Conservation (phyloP, 345 rosid species). For the Linum usitatissimum region DNA sequence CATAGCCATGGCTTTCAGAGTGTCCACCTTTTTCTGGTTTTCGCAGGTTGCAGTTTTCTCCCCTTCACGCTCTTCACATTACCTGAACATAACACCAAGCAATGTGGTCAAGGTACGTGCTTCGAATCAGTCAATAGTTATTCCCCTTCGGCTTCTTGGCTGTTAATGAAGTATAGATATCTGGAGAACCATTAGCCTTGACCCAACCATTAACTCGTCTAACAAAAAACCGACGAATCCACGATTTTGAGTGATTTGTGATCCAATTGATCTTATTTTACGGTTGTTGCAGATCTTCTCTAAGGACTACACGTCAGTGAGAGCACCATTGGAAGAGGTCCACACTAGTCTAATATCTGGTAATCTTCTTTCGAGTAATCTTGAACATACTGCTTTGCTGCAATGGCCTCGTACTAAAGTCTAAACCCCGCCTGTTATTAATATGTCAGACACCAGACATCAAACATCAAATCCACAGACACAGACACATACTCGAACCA, state of each 20-base stretch:
- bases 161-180: not conserved
- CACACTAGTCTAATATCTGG: constrained; percentile 26
- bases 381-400: not conserved
- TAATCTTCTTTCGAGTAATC: constrained; percentile 1
- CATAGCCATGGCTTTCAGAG: not conserved
- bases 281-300: constrained; percentile 48
- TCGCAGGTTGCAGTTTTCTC: constrained; percentile 72
- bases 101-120: constrained; percentile 60
- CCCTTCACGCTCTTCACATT: constrained; percentile 33
- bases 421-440: not conserved
- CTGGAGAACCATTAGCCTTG: not conserved
- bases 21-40: constrained; percentile 4
- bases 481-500: constrained; percentile 15
- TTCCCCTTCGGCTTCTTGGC: too few species aligned
- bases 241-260: not conserved
- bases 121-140: not conserved
- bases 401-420: not conserved
- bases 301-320: constrained; percentile 21
- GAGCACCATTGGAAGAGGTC: constrained; percentile 17
- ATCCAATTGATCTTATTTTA: too few species aligned
- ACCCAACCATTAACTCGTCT: not conserved
- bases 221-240: too few species aligned
- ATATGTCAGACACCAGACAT: constrained; percentile 23
- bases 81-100: constrained; percentile 63
- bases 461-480: constrained; percentile 15